These are phyloP conservation scores for Vinca minor DNA, from an alignment of 257 asterid genomes.

Conservation along the genomic window DNA sequence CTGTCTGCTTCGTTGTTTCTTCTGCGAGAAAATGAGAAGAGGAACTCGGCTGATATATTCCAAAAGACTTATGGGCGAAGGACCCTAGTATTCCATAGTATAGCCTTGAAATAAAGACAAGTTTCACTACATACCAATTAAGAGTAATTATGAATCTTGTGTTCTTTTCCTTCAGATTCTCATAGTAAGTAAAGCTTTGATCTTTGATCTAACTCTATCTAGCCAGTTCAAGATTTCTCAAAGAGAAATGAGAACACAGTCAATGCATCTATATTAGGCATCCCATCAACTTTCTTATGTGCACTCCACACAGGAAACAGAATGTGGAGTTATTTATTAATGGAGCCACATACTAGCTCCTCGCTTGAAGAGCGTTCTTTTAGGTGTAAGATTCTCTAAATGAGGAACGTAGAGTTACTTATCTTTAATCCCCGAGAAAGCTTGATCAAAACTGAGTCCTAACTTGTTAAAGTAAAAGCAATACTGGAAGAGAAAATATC, in stretches of 20 bases:
- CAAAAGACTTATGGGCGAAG: neutral
- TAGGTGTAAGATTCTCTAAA: too few species aligned
- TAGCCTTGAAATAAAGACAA: neutral
- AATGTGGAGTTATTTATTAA: too few species aligned
- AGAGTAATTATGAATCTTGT: too few species aligned
- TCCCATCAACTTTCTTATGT: too few species aligned
- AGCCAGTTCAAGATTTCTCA: neutral
- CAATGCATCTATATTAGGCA: too few species aligned
- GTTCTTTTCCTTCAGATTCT: too few species aligned
- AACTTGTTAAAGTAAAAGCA: neutral
- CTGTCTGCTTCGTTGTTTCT: conserved; percentile 38
- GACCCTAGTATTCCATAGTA: neutral
- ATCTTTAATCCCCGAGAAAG: too few species aligned
- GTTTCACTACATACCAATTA: neutral
- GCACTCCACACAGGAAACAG: too few species aligned
- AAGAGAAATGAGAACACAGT: neutral
- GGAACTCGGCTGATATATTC: neutral
- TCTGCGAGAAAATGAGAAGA: conserved; percentile 27
- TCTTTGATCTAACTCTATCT: neutral
- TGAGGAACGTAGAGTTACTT: too few species aligned
- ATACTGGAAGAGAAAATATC: neutral
- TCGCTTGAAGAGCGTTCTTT: too few species aligned
- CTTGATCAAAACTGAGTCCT: too few species aligned
- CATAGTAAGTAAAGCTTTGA: neutral
- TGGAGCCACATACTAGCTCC: too few species aligned